Base-by-base conservation (phyloP, 257 asterid genomes). In the Solanum sejunctum region DNA sequence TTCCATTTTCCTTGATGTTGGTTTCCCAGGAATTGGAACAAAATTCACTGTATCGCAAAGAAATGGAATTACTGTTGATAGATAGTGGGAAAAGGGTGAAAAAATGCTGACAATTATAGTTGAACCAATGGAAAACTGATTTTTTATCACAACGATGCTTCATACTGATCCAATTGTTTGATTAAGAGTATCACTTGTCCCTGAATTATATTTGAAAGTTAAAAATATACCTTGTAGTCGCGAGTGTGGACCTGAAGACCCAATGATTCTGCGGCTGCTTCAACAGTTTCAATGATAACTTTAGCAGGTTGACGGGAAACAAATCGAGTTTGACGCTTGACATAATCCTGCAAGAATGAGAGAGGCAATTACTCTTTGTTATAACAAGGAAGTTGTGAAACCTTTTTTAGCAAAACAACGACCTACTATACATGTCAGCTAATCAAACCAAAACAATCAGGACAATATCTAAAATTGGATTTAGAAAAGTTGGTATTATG, bases 271-370 rank as follows among this genome's bases (percentile, higher is more conserved):
- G 97, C 97, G 51, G 95, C 98, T 83, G 92, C 89, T 92, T 92
- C 98, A 86, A 95, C 88, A 36, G 97, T 87, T 88, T 93, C 84
- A 84, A 92, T 88, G 61, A 97, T 91, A 78, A 90, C 91, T 84
- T 89, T 88, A 81, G 99, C 98, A 85, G 99, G 97, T 87, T 91
- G 85, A 69, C 95, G 93, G 64, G 99, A 97, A 86, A 97, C 93
- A 90, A 97, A 97, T 84, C 98, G 99, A 86, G 99, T 97, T 91
- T 97, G 98, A 84, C 97, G 89, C 90, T 90, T 92, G 78, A 95
- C 92, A 85, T 89, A 89, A 84, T 97, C 99, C 98, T 97, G 91
- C 54, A 85, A 71, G 51, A 81, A 84, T 36, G 67, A 70, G 23
- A 57, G 18, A 77, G 45, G 21, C 60, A 26, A 75, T 49, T 75